Evolutionary conservation across 257 asterid genomes (phyloP).

Genomic region (Ilex asprella): DNA sequence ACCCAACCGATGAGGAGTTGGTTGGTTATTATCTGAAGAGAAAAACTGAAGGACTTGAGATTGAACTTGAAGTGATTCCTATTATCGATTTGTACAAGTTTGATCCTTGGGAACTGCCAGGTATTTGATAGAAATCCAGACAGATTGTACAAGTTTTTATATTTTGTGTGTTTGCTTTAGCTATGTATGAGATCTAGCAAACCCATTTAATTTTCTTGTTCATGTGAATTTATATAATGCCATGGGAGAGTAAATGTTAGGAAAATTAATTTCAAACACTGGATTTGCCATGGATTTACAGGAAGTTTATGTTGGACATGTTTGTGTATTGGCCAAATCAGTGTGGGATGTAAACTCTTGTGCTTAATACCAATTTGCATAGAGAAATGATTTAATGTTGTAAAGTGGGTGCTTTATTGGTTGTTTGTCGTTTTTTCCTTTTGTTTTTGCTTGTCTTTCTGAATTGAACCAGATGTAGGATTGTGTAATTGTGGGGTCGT

Average conservation of each 20-base stretch:
- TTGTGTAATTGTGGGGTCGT: conserved; percentile 7
- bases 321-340: no score
- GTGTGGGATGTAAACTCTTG: no score
- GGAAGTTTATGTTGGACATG: no score
- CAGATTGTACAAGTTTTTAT: no score
- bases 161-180: neutral
- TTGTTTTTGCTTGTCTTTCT: conserved; percentile 12
- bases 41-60: conserved; percentile 44
- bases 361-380: no score
- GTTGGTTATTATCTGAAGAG: conserved; percentile 46
- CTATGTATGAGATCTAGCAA: neutral
- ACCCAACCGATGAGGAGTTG: conserved; percentile 47
- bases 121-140: conserved; percentile 11
- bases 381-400: neutral
- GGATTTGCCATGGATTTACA: no score
- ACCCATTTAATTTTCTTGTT: no score
- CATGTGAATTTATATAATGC: no score
- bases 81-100: conserved; percentile 39
- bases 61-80: conserved; percentile 47
- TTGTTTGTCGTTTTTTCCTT: neutral
- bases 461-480: conserved; percentile 8
- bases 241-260: no score
- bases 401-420: neutral
- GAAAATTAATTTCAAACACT: no score
- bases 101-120: conserved; percentile 59